Base-by-base conservation (phyloP, 208 protist species). In the Trypanosomatidae sp. region DNA sequence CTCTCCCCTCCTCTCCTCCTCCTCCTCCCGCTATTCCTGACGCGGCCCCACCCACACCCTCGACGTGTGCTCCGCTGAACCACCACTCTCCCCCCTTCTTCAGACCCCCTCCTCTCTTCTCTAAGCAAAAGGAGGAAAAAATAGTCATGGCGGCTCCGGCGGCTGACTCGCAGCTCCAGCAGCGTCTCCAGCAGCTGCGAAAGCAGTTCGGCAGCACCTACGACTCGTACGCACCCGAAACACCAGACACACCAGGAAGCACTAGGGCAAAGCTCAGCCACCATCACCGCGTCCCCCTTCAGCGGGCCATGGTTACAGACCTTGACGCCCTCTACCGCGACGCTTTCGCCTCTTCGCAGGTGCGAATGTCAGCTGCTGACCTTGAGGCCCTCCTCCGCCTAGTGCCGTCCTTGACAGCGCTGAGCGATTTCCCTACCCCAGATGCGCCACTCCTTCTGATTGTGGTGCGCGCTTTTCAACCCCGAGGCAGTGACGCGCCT, bases 381-480 rank as follows among this genome's bases (percentile, higher is more conserved):
- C 46, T 76, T 6, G 59, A 72, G 59, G n/a, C 22, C 50, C 60
- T 85, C 25, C 59, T 81, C 13, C 33, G 66, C 2, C 68, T 84
- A 25, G 64, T 81, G 62, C 76, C 80, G 13, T 84, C 76, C 5
- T 49, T 75, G 64, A 58, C 62, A 9, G 80, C 68, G 53, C 75
- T 84, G n/a, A 74, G 68, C 41, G 50, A 58, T 0, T 36, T 64
- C 17, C 60, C 74, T 15, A 77, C 55, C 15, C 36, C 68, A 7
- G 70, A 74, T 9, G 28, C 62, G 28, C 69, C 70, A 41, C 66
- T 83, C 33, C 52, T 80, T 15, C 39, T 69, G 41, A 60, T 69
- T 44, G 50, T 69, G 17, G 3, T 13, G 12, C 67, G 60, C 13
- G 50, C 65, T 30, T 43, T 79, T 30, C 68, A 71, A 25, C 70